A percentile compares a stretch with the other conserved stretches of the same genome.
Conservation (phyloP, 805 yeast genomes). For the Zygosaccharomyces bailii region DNA sequence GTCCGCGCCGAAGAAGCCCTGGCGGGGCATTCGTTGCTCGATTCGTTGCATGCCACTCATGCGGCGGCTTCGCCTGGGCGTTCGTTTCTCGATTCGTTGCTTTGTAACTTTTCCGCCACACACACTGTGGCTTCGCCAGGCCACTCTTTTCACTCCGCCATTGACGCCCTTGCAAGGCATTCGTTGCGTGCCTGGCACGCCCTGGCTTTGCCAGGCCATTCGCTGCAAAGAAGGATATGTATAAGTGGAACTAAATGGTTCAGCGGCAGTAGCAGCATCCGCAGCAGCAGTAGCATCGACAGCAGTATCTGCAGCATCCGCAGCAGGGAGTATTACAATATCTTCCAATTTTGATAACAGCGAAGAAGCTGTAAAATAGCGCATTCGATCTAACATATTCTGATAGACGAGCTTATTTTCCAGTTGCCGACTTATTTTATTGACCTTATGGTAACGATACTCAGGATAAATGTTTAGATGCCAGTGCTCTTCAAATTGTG, state of each 20-base stretch:
- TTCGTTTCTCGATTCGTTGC: constrained; percentile 1
- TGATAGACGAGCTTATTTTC: constrained; percentile 14
- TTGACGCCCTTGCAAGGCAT: too few species aligned
- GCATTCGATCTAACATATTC: constrained; percentile 14
- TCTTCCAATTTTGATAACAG: too few species aligned
- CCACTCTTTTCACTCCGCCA: too few species aligned
- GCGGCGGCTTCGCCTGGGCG: constrained; percentile 1
- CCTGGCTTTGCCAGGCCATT: too few species aligned
- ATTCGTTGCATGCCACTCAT: constrained; percentile 1
- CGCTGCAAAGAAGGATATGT: too few species aligned
- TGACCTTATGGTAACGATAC: constrained; percentile 18
- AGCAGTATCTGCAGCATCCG: too few species aligned
- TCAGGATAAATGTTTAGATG: constrained; percentile 18
- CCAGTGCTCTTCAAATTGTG: constrained; percentile 17
- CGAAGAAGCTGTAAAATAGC: constrained; percentile 14
- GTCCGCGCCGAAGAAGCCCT: constrained; percentile 5
- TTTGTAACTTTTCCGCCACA: background rate
- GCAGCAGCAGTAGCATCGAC: too few species aligned
- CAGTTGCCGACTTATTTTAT: constrained; percentile 14
- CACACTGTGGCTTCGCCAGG: background rate
- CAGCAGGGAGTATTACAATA: constrained; percentile 12
- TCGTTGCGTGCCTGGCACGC: too few species aligned
- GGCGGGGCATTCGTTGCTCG: constrained; percentile 7
- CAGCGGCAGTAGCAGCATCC: too few species aligned
- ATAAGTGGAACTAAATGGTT: too few species aligned